Conservation (phyloP, 2,329 filamentous ascomycete genomes). For the Chaetoscypha palmicola region DNA sequence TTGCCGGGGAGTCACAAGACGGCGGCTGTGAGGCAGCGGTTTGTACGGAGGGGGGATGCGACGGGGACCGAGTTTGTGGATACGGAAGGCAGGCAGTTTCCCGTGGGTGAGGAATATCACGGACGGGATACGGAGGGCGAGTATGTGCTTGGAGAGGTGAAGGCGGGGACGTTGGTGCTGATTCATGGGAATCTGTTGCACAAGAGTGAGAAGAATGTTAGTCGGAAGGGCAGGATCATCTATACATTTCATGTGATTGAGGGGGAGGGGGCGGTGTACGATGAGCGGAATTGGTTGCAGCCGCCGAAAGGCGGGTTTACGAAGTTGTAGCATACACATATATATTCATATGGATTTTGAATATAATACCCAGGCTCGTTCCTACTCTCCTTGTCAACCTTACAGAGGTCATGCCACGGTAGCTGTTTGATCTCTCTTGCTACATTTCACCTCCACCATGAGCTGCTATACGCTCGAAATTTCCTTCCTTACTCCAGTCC, state of each 20-base stretch:
- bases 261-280: slow-evolving; percentile 65
- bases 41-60: slow-evolving; percentile 57
- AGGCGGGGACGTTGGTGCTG: slow-evolving; percentile 81
- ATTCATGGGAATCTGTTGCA: slow-evolving; percentile 96
- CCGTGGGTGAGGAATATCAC: slow-evolving; percentile 43
- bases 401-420: not conserved
- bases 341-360: not conserved
- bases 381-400: not conserved
- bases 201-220: slow-evolving; percentile 90
- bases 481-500: no score
- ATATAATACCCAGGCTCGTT: not conserved
- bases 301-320: slow-evolving; percentile 73
- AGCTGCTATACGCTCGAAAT: no score
- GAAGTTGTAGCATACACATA: slow-evolving; percentile 19
- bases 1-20: slow-evolving; percentile 73
- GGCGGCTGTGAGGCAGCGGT: slow-evolving; percentile 62
- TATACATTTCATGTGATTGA: slow-evolving; percentile 99
- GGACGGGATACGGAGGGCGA: slow-evolving; percentile 41
- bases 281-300: slow-evolving; percentile 88
- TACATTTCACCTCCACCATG: no score
- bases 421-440: no score
- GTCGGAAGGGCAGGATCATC: slow-evolving; percentile 80
- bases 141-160: slow-evolving; percentile 79
- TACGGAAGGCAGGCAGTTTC: slow-evolving; percentile 61
- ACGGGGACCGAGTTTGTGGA: slow-evolving; percentile 62